These are phyloP conservation scores for Leccinum variabile DNA, from an alignment of 1,284 basidiomycete species.

Conservation along the genomic window DNA sequence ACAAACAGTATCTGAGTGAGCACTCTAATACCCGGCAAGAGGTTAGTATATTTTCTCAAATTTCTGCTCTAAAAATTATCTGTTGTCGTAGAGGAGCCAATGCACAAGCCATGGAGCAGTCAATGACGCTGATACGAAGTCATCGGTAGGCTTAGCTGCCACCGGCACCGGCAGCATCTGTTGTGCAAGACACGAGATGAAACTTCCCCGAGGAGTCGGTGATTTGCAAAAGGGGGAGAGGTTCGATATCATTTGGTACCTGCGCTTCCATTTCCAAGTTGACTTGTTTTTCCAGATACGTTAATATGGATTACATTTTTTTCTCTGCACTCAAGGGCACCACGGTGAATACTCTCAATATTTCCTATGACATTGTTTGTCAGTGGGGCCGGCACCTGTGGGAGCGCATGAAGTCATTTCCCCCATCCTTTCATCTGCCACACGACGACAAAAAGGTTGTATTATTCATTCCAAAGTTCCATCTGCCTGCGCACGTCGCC, in stretches of 20 bases:
- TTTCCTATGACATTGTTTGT: constrained; percentile 2
- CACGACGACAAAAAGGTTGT: neutral
- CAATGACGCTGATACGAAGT: neutral
- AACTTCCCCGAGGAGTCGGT: neutral
- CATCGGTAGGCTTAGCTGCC: neutral
- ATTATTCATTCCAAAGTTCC: neutral
- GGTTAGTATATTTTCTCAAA: neutral
- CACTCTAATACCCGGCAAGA: neutral
- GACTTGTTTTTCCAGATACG: neutral
- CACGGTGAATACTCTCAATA: neutral
- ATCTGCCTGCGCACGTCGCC: neutral
- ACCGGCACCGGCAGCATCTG: neutral
- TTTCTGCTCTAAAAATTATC: neutral
- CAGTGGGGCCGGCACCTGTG: neutral
- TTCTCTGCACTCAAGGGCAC: neutral
- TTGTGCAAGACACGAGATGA: neutral
- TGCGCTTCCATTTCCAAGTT: neutral
- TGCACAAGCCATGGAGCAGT: neutral
- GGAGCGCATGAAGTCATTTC: neutral
- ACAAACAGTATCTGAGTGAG: neutral
- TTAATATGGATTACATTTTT: constrained; percentile 4
- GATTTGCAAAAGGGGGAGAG: neutral
- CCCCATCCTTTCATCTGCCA: neutral
- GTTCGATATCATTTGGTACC: neutral
- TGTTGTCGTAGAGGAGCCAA: neutral